Base-by-base conservation (phyloP, 1,139 yeast genomes). In the Debaryomyces singareniensis region DNA sequence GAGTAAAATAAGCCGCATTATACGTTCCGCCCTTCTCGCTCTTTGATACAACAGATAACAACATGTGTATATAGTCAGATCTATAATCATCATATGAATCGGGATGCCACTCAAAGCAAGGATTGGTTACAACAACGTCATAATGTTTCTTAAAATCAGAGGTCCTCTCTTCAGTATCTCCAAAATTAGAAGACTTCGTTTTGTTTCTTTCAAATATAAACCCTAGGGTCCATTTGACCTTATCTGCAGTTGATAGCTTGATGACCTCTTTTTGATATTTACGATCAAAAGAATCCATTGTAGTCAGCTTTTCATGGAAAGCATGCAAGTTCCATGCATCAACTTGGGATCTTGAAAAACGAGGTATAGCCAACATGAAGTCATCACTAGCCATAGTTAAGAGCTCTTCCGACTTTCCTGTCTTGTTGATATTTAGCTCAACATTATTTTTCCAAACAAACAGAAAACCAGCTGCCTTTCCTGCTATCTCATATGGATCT, bases 41-140 rank as follows among this genome's bases (percentile, higher is more conserved):
- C 16, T 50, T 54, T 2, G 71, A 64, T 9, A 52, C 52, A 5
- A 68, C 72, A 0, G 65, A 47, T 18, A 89, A 65, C 0, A 93
- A 84, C 71, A 89, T 61, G 49, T 86, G 95, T 12, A 87, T 66
- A 43, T 71, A 83, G 31, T 83, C 77, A 33, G 93, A 78, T 49
- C 97, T 61, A 57, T 83, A 89, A 0, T 85, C 93, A 4, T 52
- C 51, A 46, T 79, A 89, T 0, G 96, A 84, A 51, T 91, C 97
- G 43, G 70, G 68, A 31, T 66, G 71, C 36, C 51, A 53, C 1
- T 55, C 61, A 37, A 52, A 62, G 10, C 39, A 44, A 1, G 73
- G 72, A 29, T 59, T 60, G 1, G 71, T 66, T 3, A 65, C 61
- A 3, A 43, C 41, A 9, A 68, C 63, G 24, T 67, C 71, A 44